Percentiles rank a stretch among this genome's conserved stretches.
Evolutionary conservation across 192 early-diverging fungal species (phyloP).

Genomic region (Umbelopsis vinacea): DNA sequence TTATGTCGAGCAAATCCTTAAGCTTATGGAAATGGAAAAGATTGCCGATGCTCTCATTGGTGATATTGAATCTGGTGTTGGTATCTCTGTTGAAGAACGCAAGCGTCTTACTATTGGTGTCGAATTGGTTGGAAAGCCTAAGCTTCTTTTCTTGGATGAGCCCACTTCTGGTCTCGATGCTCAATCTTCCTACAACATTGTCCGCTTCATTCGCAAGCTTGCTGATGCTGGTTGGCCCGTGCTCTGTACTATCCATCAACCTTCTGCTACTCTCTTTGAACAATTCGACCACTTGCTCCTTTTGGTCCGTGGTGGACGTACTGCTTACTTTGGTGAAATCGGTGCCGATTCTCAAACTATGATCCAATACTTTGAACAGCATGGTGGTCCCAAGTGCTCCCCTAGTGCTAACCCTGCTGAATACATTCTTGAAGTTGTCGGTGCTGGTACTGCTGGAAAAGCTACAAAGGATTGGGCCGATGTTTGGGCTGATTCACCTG

Average conservation of each 20-base stretch:
- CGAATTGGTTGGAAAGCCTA: constrained; percentile 81
- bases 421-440: constrained; percentile 85
- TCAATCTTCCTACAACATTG: constrained; percentile 80
- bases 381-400: constrained; percentile 73
- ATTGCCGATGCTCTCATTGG: constrained; percentile 79
- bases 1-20: constrained; percentile 78
- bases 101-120: constrained; percentile 86
- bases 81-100: constrained; percentile 88
- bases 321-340: constrained; percentile 83
- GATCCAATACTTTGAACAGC: constrained; percentile 73
- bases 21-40: constrained; percentile 73
- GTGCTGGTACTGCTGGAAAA: constrained; percentile 55
- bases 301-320: constrained; percentile 74
- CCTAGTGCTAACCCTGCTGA: constrained; percentile 80
- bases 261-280: constrained; percentile 81
- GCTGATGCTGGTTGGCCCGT: constrained; percentile 69
- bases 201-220: constrained; percentile 71
- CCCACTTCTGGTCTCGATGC: constrained; percentile 87
- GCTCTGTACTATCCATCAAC: constrained; percentile 88
- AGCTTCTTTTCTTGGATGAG: constrained; percentile 87
- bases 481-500: constrained; percentile 67
- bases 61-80: constrained; percentile 67
- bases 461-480: constrained; percentile 71
- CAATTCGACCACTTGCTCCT: constrained; percentile 86
- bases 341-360: constrained; percentile 67